Evolutionary conservation across 345 rosid genomes (phyloP), one percentile per base, ranked within the genome.

Genomic region (Sisymbrium altissimum): DNA sequence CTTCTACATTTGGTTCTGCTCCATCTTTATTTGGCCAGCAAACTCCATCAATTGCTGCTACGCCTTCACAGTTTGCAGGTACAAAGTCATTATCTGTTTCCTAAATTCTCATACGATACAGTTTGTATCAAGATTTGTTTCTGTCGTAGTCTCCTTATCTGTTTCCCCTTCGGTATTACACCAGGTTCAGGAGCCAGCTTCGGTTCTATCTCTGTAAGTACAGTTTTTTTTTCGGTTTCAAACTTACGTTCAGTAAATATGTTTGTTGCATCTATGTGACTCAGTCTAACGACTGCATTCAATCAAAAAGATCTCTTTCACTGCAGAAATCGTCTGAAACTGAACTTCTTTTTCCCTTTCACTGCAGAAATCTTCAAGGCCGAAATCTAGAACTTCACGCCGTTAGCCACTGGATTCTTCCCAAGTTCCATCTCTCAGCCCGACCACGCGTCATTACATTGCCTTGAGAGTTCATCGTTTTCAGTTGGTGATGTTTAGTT

Each of bases 141-240:
- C 33, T 17, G 32, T 56, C 5, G 13, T 52, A 66, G 19, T 63
- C 61, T 71, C 10, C 4, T 52, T 46, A 12, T 60, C 35, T 62
- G 78, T 63, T 56, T 36, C 29, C 68, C 52, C 41, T 25, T 82
- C 92, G 98, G 90, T 71, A 57, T 81, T 73, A 82, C 88, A 74
- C 79, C 85, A 3, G 88, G 83, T 21, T 88, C 94, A 32, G 97
- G 96, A 30, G 83, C 98, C 78, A 95, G 97, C 88, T 90, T 95
- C 38, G 93, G 96, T 68, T 70, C 88, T 70, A 48, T 81, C 68
- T 76, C 88, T 8, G 99, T 95, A 79, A 88, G 99, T 84, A 74
- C 64, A 58, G 36, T 9, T 49, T 57, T 0, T 68, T 19, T 68
- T 25, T 18, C 21, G 6, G 55, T 58, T 46, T 7, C 9, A 44